These are phyloP conservation scores for Coleophoma eucalyptorum DNA, from an alignment of 2,329 filamentous ascomycete species.

Conservation along the genomic window DNA sequence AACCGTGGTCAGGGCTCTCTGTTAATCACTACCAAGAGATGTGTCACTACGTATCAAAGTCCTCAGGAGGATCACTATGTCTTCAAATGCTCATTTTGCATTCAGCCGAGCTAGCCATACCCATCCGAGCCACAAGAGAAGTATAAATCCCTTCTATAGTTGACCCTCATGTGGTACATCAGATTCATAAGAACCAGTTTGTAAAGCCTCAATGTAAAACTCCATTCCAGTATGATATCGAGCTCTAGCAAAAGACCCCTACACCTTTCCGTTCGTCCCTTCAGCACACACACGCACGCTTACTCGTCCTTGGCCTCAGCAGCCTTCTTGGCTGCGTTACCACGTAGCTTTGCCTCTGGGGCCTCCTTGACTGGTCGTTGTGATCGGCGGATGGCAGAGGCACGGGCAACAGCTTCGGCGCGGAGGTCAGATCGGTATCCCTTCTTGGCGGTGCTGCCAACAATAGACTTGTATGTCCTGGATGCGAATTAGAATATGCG, in stretches of 20 bases:
- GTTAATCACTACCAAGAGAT: no score
- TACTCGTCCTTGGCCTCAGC: constrained; percentile 44
- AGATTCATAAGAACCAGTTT: not conserved
- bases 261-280: not conserved
- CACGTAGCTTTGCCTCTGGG: constrained; percentile 71
- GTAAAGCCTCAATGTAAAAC: not conserved
- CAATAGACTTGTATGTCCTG: constrained; percentile 87
- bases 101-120: constrained; percentile 7
- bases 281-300: not conserved
- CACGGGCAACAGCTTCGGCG: constrained; percentile 76
- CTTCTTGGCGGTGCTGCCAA: constrained; percentile 76
- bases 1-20: no score
- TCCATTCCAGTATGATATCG: not conserved
- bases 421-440: constrained; percentile 82
- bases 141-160: not conserved
- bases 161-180: not conserved
- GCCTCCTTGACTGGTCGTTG: constrained; percentile 76
- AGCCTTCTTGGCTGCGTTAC: constrained; percentile 75
- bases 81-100: not conserved
- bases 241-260: not conserved
- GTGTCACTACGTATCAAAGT: not conserved
- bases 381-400: constrained; percentile 76
- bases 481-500: constrained; percentile 6
- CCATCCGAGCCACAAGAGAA: not conserved
- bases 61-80: constrained; percentile 1